Conservation (phyloP, 2,329 filamentous ascomycete species). For the Zarea fungicola region DNA sequence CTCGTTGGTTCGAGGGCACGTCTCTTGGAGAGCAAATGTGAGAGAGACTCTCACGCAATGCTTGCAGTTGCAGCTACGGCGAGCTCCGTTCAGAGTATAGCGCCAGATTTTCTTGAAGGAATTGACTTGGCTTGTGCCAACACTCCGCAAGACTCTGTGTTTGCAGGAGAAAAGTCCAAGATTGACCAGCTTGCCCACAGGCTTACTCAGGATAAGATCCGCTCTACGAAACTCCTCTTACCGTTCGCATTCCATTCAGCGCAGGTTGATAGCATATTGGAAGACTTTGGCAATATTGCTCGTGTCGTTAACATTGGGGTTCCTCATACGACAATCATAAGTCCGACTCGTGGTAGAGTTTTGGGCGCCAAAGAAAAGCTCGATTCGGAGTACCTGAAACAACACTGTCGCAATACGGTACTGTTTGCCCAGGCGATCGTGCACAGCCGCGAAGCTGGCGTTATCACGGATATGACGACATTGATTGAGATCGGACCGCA, state of each 20-base stretch:
- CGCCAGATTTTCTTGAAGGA: neutral
- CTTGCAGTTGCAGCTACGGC: neutral
- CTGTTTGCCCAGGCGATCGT: neutral
- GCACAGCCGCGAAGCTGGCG: neutral
- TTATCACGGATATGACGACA: neutral
- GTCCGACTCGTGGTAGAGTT: too few relatives aligned
- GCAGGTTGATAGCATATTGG: neutral
- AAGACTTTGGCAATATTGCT: neutral
- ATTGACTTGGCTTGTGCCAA: neutral
- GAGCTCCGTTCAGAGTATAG: too few relatives aligned
- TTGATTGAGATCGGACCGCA: neutral
- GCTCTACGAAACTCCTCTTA: neutral
- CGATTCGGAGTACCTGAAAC: too few relatives aligned
- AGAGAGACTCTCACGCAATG: neutral
- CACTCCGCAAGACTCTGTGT: neutral
- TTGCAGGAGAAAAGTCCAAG: neutral
- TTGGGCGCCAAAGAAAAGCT: too few relatives aligned
- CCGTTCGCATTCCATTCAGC: neutral
- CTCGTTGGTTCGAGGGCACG: conserved; percentile 3
- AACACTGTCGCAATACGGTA: neutral
- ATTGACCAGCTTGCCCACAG: neutral
- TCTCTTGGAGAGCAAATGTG: neutral
- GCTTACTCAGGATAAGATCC: neutral
- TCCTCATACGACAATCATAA: too few relatives aligned
- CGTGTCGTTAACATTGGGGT: too few relatives aligned